A percentile compares a stretch with the other conserved stretches of the same genome.
Evolutionary conservation across 2,329 filamentous ascomycete species (phyloP).

Genomic region (Paramyrothecium roridum): DNA sequence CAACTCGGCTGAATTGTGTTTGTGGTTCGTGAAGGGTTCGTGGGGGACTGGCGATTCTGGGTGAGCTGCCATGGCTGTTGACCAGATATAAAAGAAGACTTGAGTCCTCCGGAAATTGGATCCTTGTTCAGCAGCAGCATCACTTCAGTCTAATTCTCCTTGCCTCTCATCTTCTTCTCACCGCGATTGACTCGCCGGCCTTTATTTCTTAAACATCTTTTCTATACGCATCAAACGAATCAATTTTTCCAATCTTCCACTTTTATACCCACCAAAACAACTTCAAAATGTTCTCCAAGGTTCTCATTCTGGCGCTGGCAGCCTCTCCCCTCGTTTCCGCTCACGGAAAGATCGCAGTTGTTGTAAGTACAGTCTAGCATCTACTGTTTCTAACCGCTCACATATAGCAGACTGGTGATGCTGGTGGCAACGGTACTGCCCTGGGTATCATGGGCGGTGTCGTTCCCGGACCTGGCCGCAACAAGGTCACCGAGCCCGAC

Average conservation of each 20-base stretch:
- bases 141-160: no score
- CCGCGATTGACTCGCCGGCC: no score
- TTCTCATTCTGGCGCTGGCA: slow-evolving; percentile 12
- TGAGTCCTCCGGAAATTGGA: no score
- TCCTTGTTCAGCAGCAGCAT: no score
- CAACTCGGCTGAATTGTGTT: no score
- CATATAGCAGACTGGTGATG: slow-evolving; percentile 18
- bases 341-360: slow-evolving; percentile 21
- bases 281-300: slow-evolving; percentile 1
- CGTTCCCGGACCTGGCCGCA: slow-evolving; percentile 35
- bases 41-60: no score
- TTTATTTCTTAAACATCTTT: not conserved
- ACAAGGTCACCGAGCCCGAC: slow-evolving; percentile 38
- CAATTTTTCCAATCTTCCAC: not conserved
- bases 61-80: no score
- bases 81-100: no score
- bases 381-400: not conserved
- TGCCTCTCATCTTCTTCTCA: no score
- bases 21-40: no score
- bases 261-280: not conserved
- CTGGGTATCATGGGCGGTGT: slow-evolving; percentile 33
- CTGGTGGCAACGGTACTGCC: slow-evolving; percentile 34
- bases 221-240: not conserved
- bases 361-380: slow-evolving; percentile 3
- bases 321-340: slow-evolving; percentile 22